Evolutionary conservation across 106 monocot genomes (phyloP), one percentile per base, ranked within the genome.

Genomic region (Acorus calamus): DNA sequence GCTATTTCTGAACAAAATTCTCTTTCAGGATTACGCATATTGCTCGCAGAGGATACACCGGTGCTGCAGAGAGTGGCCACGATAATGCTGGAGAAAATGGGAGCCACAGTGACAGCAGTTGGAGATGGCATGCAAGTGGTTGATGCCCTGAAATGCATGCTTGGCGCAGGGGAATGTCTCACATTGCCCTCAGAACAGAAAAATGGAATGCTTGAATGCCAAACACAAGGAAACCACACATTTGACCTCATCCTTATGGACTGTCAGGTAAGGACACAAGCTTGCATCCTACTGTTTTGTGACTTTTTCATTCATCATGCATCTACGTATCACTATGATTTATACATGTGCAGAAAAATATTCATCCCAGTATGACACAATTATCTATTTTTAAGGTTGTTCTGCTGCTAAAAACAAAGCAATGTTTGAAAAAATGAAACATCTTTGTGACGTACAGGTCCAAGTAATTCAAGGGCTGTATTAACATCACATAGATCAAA

Each of bases 11-110:
- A 58, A n/a, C 52, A 55, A 53, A 65, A 66, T 47, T 52, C 71
- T 71, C 79, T 79, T 55, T 50, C 50, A 61, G 78, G 76, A 4
- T 68, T 83, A n/a, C 11, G 53, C 41, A 79, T 79, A 71, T 57
- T 83, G 50, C 83, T 83, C 50, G 83, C 83, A 51, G 83, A 83
- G 79, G 83, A 83, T 66, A 83, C 75, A 42, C 74, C 46, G 52
- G 76, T 83, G 56, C 68, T 83, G 46, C 83, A 83, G 48, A 67
- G 59, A 60, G 79, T 83, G 46, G 83, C 79, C 53, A 83, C 71
- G 53, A 70, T 46, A 61, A 83, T 79, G 83, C 52, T 83, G 52
- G 75, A 76, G 44, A 79, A 79, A 53, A 57, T 65, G 62, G 78
- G 83, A 59, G 79, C 78, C 53, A 72, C 4, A 48, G 83, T 83